Conservation (phyloP, 306 rosid genomes). For the Trifolium subterraneum region DNA sequence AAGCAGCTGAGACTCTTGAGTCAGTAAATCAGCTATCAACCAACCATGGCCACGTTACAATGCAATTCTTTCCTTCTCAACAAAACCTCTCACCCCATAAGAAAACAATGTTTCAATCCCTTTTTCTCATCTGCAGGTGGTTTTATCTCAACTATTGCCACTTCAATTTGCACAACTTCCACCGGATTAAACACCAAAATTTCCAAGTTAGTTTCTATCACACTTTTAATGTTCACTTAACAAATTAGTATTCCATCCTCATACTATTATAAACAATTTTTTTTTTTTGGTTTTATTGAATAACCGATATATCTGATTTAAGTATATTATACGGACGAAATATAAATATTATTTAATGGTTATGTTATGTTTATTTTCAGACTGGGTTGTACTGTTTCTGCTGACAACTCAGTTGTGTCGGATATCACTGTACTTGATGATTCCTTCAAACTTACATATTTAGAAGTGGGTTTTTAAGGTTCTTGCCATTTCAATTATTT, state of each 20-base stretch:
- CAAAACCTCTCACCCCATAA: conserved; percentile 42
- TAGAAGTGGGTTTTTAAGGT: conserved; percentile 70
- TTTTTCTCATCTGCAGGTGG: conserved; percentile 35
- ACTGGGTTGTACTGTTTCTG: conserved; percentile 57
- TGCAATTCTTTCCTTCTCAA: conserved; percentile 51
- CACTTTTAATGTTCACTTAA: conserved; percentile 3
- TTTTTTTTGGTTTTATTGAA: no score
- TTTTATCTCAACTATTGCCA: conserved; percentile 37
- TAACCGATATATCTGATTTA: no score
- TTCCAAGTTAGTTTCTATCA: conserved; percentile 42
- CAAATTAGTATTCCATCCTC: no score
- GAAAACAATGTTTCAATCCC: conserved; percentile 31
- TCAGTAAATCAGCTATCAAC: conserved; percentile 2
- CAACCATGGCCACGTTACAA: conserved; percentile 61
- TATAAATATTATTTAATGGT: no score
- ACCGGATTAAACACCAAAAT: conserved; percentile 42
- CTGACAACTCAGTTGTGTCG: conserved; percentile 65
- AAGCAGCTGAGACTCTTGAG: background rate
- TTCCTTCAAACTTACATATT: conserved; percentile 76
- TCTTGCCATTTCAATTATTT: conserved; percentile 15
- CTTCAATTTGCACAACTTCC: conserved; percentile 40
- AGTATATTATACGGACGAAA: no score
- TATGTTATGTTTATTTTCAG: conserved; percentile 27
- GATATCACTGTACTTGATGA: conserved; percentile 50
- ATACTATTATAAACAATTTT: no score